phyloP scores from a whole-genome alignment of 345 rosid genomes.

The Eucalyptus marginata region DNA sequence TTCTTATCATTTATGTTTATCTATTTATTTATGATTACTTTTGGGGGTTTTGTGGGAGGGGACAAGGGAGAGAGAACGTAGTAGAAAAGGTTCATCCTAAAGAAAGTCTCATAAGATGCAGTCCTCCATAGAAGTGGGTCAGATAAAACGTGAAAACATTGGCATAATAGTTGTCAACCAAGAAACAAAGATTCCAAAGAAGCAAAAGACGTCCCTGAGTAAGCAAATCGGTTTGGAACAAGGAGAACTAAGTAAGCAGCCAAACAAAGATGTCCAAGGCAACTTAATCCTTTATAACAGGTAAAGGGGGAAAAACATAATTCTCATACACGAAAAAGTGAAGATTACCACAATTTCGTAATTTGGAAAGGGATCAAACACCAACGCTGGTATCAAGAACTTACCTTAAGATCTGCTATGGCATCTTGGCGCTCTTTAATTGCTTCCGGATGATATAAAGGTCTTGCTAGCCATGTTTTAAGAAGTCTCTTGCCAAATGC shows the following conservation, averaged over 20 bases:
- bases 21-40: neutral
- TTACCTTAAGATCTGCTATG: conserved; percentile 67
- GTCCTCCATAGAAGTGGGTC: neutral
- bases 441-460: conserved; percentile 46
- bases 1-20: neutral
- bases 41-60: neutral
- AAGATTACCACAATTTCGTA: neutral
- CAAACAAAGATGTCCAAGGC: neutral
- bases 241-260: neutral
- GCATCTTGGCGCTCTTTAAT: conserved; percentile 97
- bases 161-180: neutral
- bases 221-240: neutral
- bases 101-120: neutral
- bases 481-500: conserved; percentile 88
- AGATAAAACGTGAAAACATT: neutral
- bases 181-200: neutral
- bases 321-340: neutral
- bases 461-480: conserved; percentile 92
- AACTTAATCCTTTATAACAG: neutral
- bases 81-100: neutral
- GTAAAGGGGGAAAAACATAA: neutral
- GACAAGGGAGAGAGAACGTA: neutral
- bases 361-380: neutral
- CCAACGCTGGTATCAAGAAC: neutral
- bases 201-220: neutral